These are phyloP conservation scores for Aspergillus leporis DNA, from an alignment of 495 filamentous ascomycete genomes.

Conservation along the genomic window DNA sequence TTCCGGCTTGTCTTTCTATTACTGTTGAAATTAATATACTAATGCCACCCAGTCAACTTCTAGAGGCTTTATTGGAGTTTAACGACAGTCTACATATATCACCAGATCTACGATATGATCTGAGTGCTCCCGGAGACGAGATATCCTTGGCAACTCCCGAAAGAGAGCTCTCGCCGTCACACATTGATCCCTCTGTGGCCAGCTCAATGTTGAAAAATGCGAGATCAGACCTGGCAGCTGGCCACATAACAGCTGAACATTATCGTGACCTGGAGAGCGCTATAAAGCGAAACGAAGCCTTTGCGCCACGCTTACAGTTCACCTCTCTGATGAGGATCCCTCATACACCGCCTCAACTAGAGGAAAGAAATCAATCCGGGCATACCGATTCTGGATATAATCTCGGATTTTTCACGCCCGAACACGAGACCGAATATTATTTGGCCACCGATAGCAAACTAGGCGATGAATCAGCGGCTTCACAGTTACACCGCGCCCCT, in stretches of 20 bases:
- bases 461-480: constrained; percentile 45
- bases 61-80: constrained; percentile 84
- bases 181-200: constrained; percentile 40
- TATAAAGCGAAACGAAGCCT: constrained; percentile 40
- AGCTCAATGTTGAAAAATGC: constrained; percentile 46
- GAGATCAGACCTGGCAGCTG: constrained; percentile 40
- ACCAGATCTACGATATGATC: constrained; percentile 67
- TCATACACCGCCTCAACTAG: constrained; percentile 26
- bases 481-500: constrained; percentile 36
- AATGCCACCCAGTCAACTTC: constrained; percentile 57
- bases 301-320: constrained; percentile 39
- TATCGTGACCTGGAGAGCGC: constrained; percentile 42
- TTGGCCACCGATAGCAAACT: constrained; percentile 67
- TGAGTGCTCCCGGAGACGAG: constrained; percentile 46
- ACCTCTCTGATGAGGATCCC: constrained; percentile 31
- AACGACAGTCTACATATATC: constrained; percentile 78
- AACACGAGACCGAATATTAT: constrained; percentile 81
- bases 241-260: constrained; percentile 38
- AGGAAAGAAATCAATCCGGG: constrained; percentile 20
- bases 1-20: not conserved
- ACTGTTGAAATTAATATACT: constrained; percentile 5
- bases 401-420: constrained; percentile 66
- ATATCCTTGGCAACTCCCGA: constrained; percentile 40
- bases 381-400: constrained; percentile 25
- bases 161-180: constrained; percentile 36